Evolutionary conservation across 495 filamentous ascomycete species (phyloP), one percentile per base, ranked within the genome.

Genomic region (Talaromyces proteolyticus): DNA sequence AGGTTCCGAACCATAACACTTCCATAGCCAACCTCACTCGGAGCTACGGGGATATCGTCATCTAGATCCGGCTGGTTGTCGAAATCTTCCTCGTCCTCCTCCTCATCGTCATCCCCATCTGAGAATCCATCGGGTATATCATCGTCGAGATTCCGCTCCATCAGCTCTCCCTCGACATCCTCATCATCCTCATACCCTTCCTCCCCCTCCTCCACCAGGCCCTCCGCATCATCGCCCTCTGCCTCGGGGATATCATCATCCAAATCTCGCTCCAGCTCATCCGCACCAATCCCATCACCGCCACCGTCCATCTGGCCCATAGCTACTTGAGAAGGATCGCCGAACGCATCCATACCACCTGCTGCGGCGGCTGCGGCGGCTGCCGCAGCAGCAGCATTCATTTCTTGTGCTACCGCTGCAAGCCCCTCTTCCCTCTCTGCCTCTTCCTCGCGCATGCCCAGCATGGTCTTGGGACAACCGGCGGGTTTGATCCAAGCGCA

Each of bases 341-440:
- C 50, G 39, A 52, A 52, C 18, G 40, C 50, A 46, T 44, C 42
- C 34, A 50, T 24, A 22, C 37, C 12, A 5, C 57, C 44, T 23
- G 61, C 64, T 26, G 64, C 74, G 8, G 64, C 75, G 53, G 72
- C 75, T 3, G 78, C 77, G 34, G 79, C 75, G 3, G 78, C 83
- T 11, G 84, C 74, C 49, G 84, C 82, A 46, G 69, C 71, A 14
- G 81, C 78, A 42, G 80, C 79, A 7, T 84, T 73, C 65, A 79
- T 75, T 57, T 89, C 87, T n/a, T 85, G 76, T 14, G 77, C 70
- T 49, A 86, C 62, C 0, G 81, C 84, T 46, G 84, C 82, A 42
- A 85, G 75, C n/a, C 87, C 82, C 62, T 94, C 89, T 57, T 87
- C 84, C 36, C 82, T 75, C 70, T 94, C 89, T 17, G 85, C 80